These are phyloP conservation scores for Fragilaria radians DNA, from an alignment of 108 stramenopile genomes.

Conservation along the genomic window DNA sequence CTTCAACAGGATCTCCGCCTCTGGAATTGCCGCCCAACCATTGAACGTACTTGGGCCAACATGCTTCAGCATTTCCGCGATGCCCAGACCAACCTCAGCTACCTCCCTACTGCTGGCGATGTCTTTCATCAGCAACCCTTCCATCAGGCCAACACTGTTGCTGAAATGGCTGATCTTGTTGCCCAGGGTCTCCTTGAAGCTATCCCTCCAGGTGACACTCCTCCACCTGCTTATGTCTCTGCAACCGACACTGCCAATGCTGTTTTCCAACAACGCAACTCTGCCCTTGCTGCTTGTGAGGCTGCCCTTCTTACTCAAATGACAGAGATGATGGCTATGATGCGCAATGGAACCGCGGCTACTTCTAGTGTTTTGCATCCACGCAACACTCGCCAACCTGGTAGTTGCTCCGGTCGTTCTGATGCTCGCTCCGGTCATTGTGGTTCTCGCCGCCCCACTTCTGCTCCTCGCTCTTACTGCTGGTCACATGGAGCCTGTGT, in stretches of 20 bases:
- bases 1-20: neutral
- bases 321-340: neutral
- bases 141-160: neutral
- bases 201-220: neutral
- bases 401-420: neutral
- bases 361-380: neutral
- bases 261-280: neutral
- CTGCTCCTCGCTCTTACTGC: conserved; percentile 8
- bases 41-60: conserved; percentile 4
- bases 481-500: conserved; percentile 10
- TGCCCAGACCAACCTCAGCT: conserved; percentile 2
- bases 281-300: neutral
- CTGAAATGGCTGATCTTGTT: neutral
- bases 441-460: neutral
- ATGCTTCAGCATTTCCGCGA: conserved; percentile 5
- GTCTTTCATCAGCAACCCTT: neutral
- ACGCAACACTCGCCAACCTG: neutral
- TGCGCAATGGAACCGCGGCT: neutral
- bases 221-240: neutral
- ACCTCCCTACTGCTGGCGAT: neutral
- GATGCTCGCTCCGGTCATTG: neutral
- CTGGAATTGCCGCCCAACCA: neutral
- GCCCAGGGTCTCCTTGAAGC: neutral
- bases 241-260: neutral
- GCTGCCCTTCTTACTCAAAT: neutral